Evolutionary conservation across 148 eudicot species (phyloP), one percentile per base, ranked within the genome.

Genomic region (Silene latifolia): DNA sequence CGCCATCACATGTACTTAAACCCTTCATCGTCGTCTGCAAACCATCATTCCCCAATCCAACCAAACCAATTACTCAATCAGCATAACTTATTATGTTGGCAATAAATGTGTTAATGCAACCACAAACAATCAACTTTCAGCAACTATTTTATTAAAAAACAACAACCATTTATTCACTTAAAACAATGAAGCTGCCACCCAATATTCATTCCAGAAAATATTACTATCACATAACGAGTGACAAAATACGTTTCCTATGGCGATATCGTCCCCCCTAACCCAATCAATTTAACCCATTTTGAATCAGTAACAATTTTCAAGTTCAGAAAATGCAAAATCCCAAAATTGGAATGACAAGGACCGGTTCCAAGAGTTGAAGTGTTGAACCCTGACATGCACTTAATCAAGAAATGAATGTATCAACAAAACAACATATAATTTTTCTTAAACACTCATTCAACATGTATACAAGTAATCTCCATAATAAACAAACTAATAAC

Each of bases 11-110:
- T 21, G 86, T 86, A 69, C 82, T 84, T 88, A 85, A 82, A 2
- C 86, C 80, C 80, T 88, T 86, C 86, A 87, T 71, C 27, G 85
- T 87, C 72, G 86, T 88, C 94, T 89, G 84, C 58, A 53, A 60
- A 51, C 32, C 48, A 71, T 2, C 47, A 60, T 7, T 63, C 68
- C 73, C 60, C 69, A 77, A 62, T 47, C 58, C 24, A 72, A 78
- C 47, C 65, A 71, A 63, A 42, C 6, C 32, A 65, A 44, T 24
- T 29, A 64, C 14, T 80, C 54, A 21, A 57, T 72, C 18, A 56
- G 44, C 8, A 65, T 39, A 63, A 72, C 67, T 57, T 4, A 56
- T 72, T 72, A 57, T 5, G 72, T 51, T 23, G 59, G 19, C 59
- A 48, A 47, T 13, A 69, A 69, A 48, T 47, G 35, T 18, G 20